Evolutionary conservation across 2,329 filamentous ascomycete species (phyloP), one percentile per base, ranked within the genome.

Genomic region (Diaporthe capsici): DNA sequence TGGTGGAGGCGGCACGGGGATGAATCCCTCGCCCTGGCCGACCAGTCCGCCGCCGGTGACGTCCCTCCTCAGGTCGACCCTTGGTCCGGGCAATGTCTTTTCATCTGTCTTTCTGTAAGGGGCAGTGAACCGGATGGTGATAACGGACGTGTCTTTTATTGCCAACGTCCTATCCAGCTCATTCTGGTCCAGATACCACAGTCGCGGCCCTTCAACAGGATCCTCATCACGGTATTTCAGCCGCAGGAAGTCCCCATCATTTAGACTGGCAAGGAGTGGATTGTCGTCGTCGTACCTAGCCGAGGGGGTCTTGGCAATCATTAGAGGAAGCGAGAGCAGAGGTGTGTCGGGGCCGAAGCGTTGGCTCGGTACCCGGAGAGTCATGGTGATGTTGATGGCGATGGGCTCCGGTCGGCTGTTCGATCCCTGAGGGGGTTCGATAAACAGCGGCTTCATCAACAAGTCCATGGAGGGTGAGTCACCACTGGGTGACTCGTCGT

Each of bases 11-110:
- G 68, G 68, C 13, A 67, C 28, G 15, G 74, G 74, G 17, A 75
- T 67, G 6, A 75, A 75, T 0, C 74, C 74, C 10, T 44, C 20
- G 0, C 70, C 74, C 22, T 75, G 74, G 9, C 74, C 68, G 28
- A 75, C 39, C 13, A 75, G 58, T 22, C 72, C 72, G 6, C 70
- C 68, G 10, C 74, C 60, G 20, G 55, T 61, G 58, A 71, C 22
- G 8, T 75, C 74, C 12, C 74, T 72, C 17, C 74, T 71, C 5
- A 75, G 39, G 28, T 75, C 74, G 28, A 75, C 37, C 13, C 74
- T 60, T 13, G 74, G 58, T n/a, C 74, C 70, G 20, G 60, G 34
- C 31, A n/a, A 25, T 2, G 74, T 76, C 61, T 60, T 73, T 44
- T 73, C 61, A 63, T 73, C 25, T 28, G 74, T 76, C 28, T 15